These are phyloP conservation scores for Oxytropis ochrocephala DNA, from an alignment of 306 rosid genomes.

Conservation along the genomic window DNA sequence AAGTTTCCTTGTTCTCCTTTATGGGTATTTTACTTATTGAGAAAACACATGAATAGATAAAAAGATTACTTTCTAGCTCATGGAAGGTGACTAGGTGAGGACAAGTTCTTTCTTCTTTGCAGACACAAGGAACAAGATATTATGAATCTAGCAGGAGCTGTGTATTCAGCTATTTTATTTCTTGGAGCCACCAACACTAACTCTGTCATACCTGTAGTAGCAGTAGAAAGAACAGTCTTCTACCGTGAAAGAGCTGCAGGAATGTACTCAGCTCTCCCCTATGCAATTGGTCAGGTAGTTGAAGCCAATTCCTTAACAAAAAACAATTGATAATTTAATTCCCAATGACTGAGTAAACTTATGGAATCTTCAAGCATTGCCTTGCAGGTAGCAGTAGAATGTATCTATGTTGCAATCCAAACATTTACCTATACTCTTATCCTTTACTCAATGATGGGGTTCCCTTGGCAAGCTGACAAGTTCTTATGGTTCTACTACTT, in stretches of 20 bases:
- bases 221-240: slow-evolving; percentile 45
- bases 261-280: slow-evolving; percentile 50
- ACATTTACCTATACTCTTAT: slow-evolving; percentile 36
- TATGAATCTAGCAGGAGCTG: slow-evolving; percentile 38
- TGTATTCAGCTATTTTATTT: slow-evolving; percentile 34
- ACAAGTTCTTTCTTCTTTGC: not conserved
- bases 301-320: not conserved
- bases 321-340: not conserved
- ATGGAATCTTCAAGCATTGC: not conserved
- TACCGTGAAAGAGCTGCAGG: slow-evolving; percentile 57
- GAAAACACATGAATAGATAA: not conserved
- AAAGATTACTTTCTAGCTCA: not conserved
- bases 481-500: slow-evolving; percentile 60
- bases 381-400: slow-evolving; percentile 50
- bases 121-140: slow-evolving; percentile 44
- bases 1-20: slow-evolving; percentile 15
- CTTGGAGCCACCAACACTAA: slow-evolving; percentile 37
- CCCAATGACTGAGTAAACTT: not conserved
- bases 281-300: slow-evolving; percentile 54
- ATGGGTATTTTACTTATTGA: not conserved
- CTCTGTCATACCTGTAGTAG: slow-evolving; percentile 40
- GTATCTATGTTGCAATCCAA: slow-evolving; percentile 44
- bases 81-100: not conserved
- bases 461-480: slow-evolving; percentile 40
- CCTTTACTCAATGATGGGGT: slow-evolving; percentile 54